phyloP scores from a whole-genome alignment of 2,329 filamentous ascomycete genomes.

The Myriosclerotinia curreyana region DNA sequence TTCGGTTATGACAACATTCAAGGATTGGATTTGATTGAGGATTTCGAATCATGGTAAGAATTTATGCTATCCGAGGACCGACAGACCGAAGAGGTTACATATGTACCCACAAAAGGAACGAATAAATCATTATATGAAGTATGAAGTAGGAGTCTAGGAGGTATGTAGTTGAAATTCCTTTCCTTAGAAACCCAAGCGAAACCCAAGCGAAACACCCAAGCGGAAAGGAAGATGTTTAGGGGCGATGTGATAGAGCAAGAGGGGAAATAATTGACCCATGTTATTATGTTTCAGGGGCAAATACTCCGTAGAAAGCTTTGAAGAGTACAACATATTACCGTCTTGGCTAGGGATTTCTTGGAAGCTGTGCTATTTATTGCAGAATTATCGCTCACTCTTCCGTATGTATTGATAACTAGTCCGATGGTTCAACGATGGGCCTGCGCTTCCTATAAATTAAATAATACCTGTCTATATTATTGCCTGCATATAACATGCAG shows the following conservation, averaged over 20 bases:
- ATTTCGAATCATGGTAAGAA: background rate
- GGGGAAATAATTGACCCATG: background rate
- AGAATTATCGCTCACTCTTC: constrained; percentile 13
- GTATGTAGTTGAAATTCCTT: background rate
- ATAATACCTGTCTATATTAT: background rate
- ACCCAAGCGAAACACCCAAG: background rate
- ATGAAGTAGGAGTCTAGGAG: no score
- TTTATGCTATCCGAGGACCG: background rate
- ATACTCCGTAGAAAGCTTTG: background rate
- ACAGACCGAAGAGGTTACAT: background rate
- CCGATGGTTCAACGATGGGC: background rate
- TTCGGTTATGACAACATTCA: constrained; percentile 2
- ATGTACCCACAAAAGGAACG: constrained; percentile 18
- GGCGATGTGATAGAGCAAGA: background rate
- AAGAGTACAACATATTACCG: constrained; percentile 8
- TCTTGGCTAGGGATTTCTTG: background rate
- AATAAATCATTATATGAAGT: constrained; percentile 7
- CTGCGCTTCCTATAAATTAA: constrained; percentile 1
- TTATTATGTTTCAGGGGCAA: constrained; percentile 5
- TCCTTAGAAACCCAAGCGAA: background rate
- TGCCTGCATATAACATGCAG: constrained; percentile 10
- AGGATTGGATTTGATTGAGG: background rate
- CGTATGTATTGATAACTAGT: background rate
- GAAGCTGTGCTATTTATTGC: constrained; percentile 9
- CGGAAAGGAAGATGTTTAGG: background rate